Evolutionary conservation across 176 grass and related monocot species (phyloP), one percentile per base, ranked within the genome.

Genomic region (Alopecurus myosuroides): DNA sequence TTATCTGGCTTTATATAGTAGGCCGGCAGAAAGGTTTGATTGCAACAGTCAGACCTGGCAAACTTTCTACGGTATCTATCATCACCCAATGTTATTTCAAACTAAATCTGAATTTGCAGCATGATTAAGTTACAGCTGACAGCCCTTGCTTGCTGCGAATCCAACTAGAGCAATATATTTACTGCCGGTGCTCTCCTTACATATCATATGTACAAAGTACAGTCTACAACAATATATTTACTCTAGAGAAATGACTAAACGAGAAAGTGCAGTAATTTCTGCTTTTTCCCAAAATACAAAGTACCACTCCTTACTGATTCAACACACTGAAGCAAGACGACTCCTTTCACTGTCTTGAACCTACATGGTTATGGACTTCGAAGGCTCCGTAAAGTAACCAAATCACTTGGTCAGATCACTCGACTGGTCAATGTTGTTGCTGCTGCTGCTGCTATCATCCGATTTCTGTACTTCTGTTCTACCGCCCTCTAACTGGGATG

Each of bases 401-500:
- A 78, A 90, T 72, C 64, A 73, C 67, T 87, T 58, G 55, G 29
- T 87, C 11, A 18, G 37, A 2, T 74, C 89, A 85, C 80, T 83
- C 26, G 85, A 92, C 61, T 82, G 77, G 9, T 87, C 46, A 12
- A n/a, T 70, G 1, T 49, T 74, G 44, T 8, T 74, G 65, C 9
- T 67, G 31, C 23, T 87, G 69, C 11, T 86, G 60, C 78, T 88
- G 73, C 61, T 88, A 17, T 89, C 91, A 81, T 90, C 93, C 63
- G 73, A 52, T 74, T 74, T 89, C 45, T 93, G 31, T 77, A 83
- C 80, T 86, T 95, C 83, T 20, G 74, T 77, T 30, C 71, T 55
- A 73, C 52, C 65, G 31, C 37, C 76, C 41, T 98, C 93, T 61
- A 94, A 25, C 49, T 92, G 78, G 72, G 91, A 70, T 15, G 52